These are phyloP conservation scores for Diaporthe humulicola DNA, from an alignment of 2,329 filamentous ascomycete genomes.

Conservation along the genomic window DNA sequence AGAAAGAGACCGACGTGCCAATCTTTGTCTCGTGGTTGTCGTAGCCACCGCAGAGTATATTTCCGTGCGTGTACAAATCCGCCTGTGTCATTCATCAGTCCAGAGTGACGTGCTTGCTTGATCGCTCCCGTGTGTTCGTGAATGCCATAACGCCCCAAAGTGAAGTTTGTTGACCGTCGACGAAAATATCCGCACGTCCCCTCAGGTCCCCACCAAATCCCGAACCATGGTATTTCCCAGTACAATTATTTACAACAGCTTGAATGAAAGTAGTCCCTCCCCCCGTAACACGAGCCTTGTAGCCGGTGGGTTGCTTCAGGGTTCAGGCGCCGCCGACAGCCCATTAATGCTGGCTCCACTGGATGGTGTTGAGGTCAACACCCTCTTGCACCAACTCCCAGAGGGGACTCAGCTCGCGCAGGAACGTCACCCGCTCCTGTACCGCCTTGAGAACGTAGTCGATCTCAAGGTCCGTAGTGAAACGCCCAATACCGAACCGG, in stretches of 20 bases:
- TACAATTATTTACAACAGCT: conserved; percentile 19
- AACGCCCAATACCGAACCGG: conserved; percentile 95
- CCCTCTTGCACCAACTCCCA: conserved; percentile 99
- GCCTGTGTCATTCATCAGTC: neutral
- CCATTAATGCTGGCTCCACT: conserved; percentile 94
- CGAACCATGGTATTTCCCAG: conserved; percentile 30
- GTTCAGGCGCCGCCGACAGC: neutral
- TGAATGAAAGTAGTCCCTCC: neutral
- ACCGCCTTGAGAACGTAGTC: conserved; percentile 98
- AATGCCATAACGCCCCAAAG: conserved; percentile 38
- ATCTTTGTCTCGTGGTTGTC: conserved; percentile 1
- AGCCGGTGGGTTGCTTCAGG: too few relatives aligned
- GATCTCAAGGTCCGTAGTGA: conserved; percentile 95
- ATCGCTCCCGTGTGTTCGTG: conserved; percentile 24
- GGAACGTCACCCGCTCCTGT: conserved; percentile 88
- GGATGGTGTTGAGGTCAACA: conserved; percentile 93
- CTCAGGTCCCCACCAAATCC: neutral
- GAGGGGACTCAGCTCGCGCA: conserved; percentile 93
- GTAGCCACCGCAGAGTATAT: neutral
- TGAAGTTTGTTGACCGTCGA: conserved; percentile 25
- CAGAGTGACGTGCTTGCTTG: conserved; percentile 21
- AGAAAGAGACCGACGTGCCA: neutral
- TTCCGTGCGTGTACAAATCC: neutral
- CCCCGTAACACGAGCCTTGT: neutral
- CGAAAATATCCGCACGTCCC: neutral